phyloP scores from a whole-genome alignment of 2,329 filamentous ascomycete genomes.

The Neoscytalidium dimidiatum region DNA sequence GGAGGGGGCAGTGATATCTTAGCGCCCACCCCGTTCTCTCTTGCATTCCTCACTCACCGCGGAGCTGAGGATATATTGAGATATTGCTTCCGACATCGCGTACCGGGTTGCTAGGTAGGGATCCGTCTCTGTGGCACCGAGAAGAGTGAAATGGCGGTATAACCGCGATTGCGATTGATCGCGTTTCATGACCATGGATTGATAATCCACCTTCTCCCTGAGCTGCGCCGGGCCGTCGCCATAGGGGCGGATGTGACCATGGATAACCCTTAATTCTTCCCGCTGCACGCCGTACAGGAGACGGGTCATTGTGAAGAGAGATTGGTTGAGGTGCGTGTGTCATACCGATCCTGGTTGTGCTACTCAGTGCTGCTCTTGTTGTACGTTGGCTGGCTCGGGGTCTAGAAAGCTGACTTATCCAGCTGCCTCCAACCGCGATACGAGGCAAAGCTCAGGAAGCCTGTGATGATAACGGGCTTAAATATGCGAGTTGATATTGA shows the following conservation, averaged over 20 bases:
- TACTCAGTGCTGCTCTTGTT: not conserved
- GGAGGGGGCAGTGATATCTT: not conserved
- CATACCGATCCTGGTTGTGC: not conserved
- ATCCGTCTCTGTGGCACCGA: not conserved
- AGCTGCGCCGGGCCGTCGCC: not conserved
- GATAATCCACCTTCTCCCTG: not conserved
- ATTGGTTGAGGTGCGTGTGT: not conserved
- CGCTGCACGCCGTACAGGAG: not conserved
- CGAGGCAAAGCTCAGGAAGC: not conserved
- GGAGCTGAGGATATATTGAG: not conserved
- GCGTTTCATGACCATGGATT: not conserved
- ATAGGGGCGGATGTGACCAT: not conserved
- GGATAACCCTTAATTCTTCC: not conserved
- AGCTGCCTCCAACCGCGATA: not conserved
- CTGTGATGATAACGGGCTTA: too few species aligned
- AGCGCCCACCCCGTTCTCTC: not conserved
- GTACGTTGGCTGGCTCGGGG: not conserved
- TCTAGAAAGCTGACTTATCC: not conserved
- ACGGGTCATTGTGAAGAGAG: not conserved
- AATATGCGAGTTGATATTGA: too few species aligned
- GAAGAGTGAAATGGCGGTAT: not conserved
- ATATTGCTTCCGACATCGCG: not conserved
- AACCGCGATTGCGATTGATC: not conserved
- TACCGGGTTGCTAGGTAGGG: not conserved
- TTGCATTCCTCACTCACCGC: not conserved